phyloP scores from a whole-genome alignment of 2,329 filamentous ascomycete genomes.

The Nakataea oryzae region DNA sequence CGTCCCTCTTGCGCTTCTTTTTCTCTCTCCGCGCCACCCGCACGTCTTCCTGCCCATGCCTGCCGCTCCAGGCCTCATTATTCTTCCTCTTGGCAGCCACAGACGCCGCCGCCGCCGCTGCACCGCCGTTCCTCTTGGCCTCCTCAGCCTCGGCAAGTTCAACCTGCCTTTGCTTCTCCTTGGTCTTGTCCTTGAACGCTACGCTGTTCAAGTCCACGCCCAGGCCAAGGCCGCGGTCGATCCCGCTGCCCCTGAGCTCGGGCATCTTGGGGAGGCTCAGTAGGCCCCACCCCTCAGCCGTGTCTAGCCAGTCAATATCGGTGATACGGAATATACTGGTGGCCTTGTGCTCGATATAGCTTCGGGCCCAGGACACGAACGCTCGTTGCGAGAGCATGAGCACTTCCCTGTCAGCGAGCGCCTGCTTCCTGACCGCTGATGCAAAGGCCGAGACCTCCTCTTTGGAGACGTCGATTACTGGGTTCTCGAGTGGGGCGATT shows the following conservation, averaged over 20 bases:
- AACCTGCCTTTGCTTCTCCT: conserved; percentile 54
- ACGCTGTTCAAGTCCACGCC: conserved; percentile 58
- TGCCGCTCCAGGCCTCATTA: conserved; percentile 64
- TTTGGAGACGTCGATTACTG: conserved; percentile 45
- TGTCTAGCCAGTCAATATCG: conserved; percentile 76
- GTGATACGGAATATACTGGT: conserved; percentile 78
- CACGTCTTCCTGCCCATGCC: conserved; percentile 54
- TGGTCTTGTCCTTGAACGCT: conserved; percentile 60
- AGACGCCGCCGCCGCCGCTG: conserved; percentile 26
- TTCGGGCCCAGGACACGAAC: conserved; percentile 88
- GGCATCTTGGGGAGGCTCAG: conserved; percentile 89
- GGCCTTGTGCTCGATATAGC: conserved; percentile 85
- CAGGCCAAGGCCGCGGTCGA: conserved; percentile 51
- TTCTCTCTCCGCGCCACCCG: conserved; percentile 29
- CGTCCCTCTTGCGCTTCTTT: conserved; percentile 37
- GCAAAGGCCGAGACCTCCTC: conserved; percentile 41
- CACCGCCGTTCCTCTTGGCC: conserved; percentile 20
- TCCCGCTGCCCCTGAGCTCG: conserved; percentile 63
- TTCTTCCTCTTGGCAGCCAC: conserved; percentile 39
- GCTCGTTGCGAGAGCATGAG: conserved; percentile 84
- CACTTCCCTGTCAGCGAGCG: conserved; percentile 50
- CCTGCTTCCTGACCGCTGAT: conserved; percentile 18
- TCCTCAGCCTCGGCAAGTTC: conserved; percentile 39
- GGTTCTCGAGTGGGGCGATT: conserved; percentile 51
- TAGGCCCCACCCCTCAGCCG: conserved; percentile 77